Percentiles rank a stretch among this genome's conserved stretches.
phyloP scores from a whole-genome alignment of 257 asterid genomes.

The Przewalskia tangutica region DNA sequence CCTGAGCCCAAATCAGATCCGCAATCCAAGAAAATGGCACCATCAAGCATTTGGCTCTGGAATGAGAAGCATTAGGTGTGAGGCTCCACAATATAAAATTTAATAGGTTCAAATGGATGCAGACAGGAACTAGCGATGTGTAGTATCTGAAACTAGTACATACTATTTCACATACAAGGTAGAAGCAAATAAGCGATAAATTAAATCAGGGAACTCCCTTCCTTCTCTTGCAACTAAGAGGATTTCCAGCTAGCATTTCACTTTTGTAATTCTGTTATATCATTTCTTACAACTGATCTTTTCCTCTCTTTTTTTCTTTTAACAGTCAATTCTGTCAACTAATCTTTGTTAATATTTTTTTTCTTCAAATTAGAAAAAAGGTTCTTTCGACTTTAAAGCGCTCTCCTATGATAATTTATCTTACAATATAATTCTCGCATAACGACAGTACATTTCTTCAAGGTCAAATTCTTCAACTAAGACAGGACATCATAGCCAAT shows the following conservation, averaged over 20 bases:
- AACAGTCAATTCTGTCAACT: neutral
- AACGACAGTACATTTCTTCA: neutral
- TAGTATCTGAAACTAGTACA: neutral
- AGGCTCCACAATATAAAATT: conserved; percentile 1
- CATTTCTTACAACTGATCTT: neutral
- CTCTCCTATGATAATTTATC: neutral
- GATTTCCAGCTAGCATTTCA: neutral
- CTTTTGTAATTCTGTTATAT: neutral
- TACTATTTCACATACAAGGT: neutral
- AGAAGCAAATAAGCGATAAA: neutral
- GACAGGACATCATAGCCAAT: neutral
- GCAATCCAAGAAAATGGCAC: conserved; percentile 76
- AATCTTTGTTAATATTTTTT: neutral
- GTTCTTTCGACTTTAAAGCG: neutral
- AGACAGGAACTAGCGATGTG: neutral
- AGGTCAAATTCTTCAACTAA: neutral
- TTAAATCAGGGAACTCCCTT: neutral
- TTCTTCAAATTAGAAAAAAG: neutral
- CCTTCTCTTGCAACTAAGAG: neutral
- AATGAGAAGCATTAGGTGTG: neutral
- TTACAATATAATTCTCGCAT: neutral
- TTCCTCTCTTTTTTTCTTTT: neutral
- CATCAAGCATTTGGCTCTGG: conserved; percentile 70
- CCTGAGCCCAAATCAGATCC: conserved; percentile 93
- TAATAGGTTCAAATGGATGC: neutral